phyloP scores from a whole-genome alignment of 805 yeast species.

The Sugiyamaella qingdaonensis region DNA sequence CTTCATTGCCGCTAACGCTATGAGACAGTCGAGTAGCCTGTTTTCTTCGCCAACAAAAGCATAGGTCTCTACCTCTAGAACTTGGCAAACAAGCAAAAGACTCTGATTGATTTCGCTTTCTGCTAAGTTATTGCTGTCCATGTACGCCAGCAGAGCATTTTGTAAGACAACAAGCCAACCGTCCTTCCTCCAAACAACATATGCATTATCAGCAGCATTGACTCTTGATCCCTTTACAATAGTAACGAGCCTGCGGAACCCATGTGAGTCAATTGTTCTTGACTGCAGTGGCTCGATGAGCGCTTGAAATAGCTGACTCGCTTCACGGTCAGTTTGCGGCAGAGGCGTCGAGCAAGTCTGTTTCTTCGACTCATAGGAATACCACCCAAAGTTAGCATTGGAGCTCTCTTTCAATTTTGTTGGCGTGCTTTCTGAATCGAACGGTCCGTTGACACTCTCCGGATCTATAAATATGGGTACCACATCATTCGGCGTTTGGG shows the following conservation, averaged over 20 bases:
- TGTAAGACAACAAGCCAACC: conserved; percentile 13
- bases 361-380: conserved; percentile 15
- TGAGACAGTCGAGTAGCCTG: conserved; percentile 16
- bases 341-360: conserved; percentile 17
- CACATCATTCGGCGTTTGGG: background rate
- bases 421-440: conserved; percentile 9
- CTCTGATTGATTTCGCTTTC: conserved; percentile 21
- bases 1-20: conserved; percentile 11
- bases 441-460: background rate
- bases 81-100: conserved; percentile 19
- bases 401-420: conserved; percentile 8
- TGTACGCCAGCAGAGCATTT: conserved; percentile 13
- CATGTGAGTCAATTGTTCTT: conserved; percentile 20
- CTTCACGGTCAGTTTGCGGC: conserved; percentile 17
- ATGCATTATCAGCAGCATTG: conserved; percentile 8
- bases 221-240: conserved; percentile 16
- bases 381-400: conserved; percentile 17
- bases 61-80: conserved; percentile 15
- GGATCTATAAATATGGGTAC: conserved; percentile 20
- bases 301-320: conserved; percentile 16
- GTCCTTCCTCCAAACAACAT: conserved; percentile 18
- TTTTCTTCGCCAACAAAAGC: conserved; percentile 16
- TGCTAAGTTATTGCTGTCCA: conserved; percentile 5
- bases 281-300: conserved; percentile 19
- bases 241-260: conserved; percentile 22